Evolutionary conservation across 805 yeast species (phyloP), one percentile per base, ranked within the genome.

Genomic region (Lachancea nothofagi): DNA sequence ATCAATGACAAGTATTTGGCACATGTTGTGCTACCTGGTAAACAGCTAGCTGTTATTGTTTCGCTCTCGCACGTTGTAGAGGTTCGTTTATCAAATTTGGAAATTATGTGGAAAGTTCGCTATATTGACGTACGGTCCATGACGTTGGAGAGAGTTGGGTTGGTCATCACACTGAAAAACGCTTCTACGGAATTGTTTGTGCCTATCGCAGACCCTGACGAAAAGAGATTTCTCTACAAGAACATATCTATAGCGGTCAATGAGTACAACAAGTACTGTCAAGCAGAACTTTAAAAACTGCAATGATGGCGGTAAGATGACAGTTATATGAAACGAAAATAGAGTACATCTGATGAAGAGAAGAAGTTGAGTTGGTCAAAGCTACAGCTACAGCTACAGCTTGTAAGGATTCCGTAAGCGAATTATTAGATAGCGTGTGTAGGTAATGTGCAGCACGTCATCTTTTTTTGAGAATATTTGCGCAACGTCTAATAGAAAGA

Each of bases 1-100:
- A 72, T 76, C 49, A 67, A 70, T 35, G 97, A 93, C 51, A 66
- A 67, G 15, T 93, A 93, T 53, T 66, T 93, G 40, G 95, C 96
- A 0, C 97, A 93, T 61, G 75, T 84, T 45, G 74, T 85, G 14
- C 67, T 89, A 33, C 80, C 94, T 1, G 94, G 95, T 6, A 83
- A 79, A 36, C 94, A 86, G 45, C 70, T 75, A 50, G 83, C 81
- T 5, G 81, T 87, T 3, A 65, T 90, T 36, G 79, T 93, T 3
- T 84, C 96, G 2, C 77, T 77, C 66, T 73, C 68, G 42, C 74
- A 79, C 43, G 80, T 93, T 14, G 55, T 87, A 34, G 70, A 88
- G 56, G 73, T 87, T 43, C 74, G 80, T 19, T 69, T 87, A 14
- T 75, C 77, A 31, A 66, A 70, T 1, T 61, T 82, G 66, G 71